A percentile compares a stretch with the other conserved stretches of the same genome.
These are phyloP conservation scores for Penicillium riverlandense DNA, from an alignment of 495 filamentous ascomycete genomes.

Conservation along the genomic window DNA sequence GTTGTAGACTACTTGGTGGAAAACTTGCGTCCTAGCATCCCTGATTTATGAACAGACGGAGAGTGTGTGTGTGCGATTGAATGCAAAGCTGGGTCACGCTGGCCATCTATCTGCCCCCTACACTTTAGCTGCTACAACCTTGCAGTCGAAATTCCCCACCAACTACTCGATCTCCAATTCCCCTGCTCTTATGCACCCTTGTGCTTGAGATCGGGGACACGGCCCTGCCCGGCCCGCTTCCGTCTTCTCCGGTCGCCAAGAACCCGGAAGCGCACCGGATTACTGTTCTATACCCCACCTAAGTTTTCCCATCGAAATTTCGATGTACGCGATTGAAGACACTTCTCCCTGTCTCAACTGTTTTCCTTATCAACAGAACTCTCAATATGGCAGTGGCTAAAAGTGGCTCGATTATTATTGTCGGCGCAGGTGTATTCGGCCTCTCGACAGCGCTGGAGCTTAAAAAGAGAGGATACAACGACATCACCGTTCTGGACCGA, in stretches of 20 bases:
- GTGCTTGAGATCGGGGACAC: no score
- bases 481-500: slow-evolving; percentile 48
- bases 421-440: slow-evolving; percentile 28
- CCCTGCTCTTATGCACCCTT: no score
- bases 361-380: background rate
- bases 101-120: no score
- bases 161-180: no score
- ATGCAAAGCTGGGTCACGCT: no score
- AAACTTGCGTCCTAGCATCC: no score
- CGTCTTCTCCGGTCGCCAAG: slow-evolving; percentile 16
- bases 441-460: slow-evolving; percentile 22
- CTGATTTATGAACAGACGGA: no score
- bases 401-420: slow-evolving; percentile 26
- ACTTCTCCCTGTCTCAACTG: background rate
- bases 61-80: no score
- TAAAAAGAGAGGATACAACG: slow-evolving; percentile 15
- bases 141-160: no score
- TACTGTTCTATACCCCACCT: slow-evolving; percentile 1
- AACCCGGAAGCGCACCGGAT: slow-evolving; percentile 7
- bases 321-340: background rate
- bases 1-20: no score
- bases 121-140: no score
- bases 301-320: background rate
- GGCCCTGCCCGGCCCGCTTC: slow-evolving; percentile 8
- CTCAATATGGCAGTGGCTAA: slow-evolving; percentile 16